Base-by-base conservation (phyloP, 1,139 yeast genomes). In the Wickerhamomyces sp. region DNA sequence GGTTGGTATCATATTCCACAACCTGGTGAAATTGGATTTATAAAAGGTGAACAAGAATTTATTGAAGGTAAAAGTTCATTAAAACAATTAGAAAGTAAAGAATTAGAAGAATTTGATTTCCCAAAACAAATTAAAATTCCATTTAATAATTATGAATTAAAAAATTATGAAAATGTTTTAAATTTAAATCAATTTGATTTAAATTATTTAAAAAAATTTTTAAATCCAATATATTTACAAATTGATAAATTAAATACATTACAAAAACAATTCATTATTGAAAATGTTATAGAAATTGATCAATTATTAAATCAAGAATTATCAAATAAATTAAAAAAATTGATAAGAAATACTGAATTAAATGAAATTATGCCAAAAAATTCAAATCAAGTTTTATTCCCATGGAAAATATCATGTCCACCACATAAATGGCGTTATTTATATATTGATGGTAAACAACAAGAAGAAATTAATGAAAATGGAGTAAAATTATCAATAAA, bases 1-100 rank as follows among this genome's bases (percentile, higher is more conserved):
- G 99, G 99, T 0, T 94, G 99, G 99, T 94, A 93, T 63, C 99
- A 94, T 63, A 88, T 91, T 42, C 99, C 99, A 3, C 99, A 93
- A 62, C 72, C 70, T 10, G 97, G 96, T 11, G 99, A 94, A 65
- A 81, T 78, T 35, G 98, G 97, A 0, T 91, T 66, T 59, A 75
- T 81, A 37, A 80, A 79, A 27, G 95, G 93, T 7, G 95, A 86
- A 60, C 88, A 86, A 60, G 91, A 83, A 55, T 79, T 69, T 45
- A 80, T 86, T 1, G 91, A 84, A 51, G 84, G 88, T 1, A 77
- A 79, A 55, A 81, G 91, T 39, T 86, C 96, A 0, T 72, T 91
- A 50, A 88, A 88, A 54, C 94, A 83, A 62, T 68, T 91, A 45
- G 94, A 88, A 57, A 78, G 85, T 27, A 80, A 84, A 52, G 90